A percentile compares a stretch with the other conserved stretches of the same genome.
phyloP scores from a whole-genome alignment of 2,329 filamentous ascomycete species.

The Penicillium crustosum region DNA sequence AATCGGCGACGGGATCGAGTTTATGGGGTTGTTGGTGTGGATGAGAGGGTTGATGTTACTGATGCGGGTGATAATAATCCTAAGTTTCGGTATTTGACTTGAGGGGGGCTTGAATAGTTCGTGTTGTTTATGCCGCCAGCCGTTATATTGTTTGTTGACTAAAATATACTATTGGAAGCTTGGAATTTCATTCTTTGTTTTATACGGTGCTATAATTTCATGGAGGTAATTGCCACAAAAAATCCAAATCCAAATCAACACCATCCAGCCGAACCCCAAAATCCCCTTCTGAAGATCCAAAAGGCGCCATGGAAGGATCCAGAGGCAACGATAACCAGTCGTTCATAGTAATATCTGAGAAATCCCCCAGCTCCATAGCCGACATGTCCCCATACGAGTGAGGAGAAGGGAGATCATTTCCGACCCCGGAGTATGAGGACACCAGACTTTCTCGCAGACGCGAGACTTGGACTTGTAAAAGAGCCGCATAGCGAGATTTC shows the following conservation, averaged over 20 bases:
- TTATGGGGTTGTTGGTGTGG: conserved; percentile 18
- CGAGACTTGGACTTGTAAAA: not conserved
- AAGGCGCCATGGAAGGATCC: not conserved
- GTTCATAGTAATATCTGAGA: not conserved
- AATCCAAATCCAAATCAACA: not conserved
- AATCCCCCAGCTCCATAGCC: not conserved
- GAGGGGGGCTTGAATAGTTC: not conserved
- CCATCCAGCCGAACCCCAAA: not conserved
- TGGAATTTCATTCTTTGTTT: not conserved
- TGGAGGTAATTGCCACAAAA: not conserved
- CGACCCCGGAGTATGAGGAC: not conserved
- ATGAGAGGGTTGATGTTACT: conserved; percentile 27
- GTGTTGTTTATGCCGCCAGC: not conserved
- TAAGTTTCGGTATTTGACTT: conserved; percentile 26
- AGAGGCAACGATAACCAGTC: not conserved
- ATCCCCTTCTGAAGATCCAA: not conserved
- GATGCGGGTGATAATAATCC: conserved; percentile 23
- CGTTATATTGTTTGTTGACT: not conserved
- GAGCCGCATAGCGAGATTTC: not conserved
- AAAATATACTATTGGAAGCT: not conserved
- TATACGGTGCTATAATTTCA: not conserved
- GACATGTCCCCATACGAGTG: not conserved
- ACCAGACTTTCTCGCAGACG: not conserved
- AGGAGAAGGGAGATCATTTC: not conserved
- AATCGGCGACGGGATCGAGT: conserved; percentile 24